Percentiles rank a stretch among this genome's conserved stretches.
Conservation (phyloP, 164 flowering plant genomes). For the Sextonia rubra region DNA sequence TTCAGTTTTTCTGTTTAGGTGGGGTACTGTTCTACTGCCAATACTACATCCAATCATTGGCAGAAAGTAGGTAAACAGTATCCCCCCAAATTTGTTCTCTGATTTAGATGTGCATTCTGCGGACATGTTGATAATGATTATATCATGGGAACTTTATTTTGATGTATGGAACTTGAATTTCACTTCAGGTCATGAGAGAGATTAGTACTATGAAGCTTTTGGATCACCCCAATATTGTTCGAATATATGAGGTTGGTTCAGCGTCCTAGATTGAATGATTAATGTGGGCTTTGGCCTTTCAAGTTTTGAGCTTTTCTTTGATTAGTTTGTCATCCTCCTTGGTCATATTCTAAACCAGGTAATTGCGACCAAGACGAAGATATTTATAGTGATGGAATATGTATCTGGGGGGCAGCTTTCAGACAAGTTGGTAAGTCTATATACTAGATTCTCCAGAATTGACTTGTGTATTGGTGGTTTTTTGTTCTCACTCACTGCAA, state of each 20-base stretch:
- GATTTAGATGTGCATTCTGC: too few relatives aligned
- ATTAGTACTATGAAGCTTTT: constrained; percentile 74
- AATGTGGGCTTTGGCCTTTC: too few relatives aligned
- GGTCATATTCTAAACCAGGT: constrained; percentile 35
- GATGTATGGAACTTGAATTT: neutral
- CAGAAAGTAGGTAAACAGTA: neutral
- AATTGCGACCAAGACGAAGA: constrained; percentile 61
- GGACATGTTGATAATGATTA: too few relatives aligned
- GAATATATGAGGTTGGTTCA: constrained; percentile 54
- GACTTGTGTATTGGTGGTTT: neutral
- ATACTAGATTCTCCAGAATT: neutral
- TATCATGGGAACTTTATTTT: neutral
- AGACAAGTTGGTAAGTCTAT: constrained; percentile 53
- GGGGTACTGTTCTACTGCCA: neutral
- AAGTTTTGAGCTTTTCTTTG: neutral
- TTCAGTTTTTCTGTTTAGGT: neutral
- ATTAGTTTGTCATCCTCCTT: neutral
- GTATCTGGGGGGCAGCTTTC: constrained; percentile 68
- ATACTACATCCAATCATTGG: neutral
- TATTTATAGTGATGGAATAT: constrained; percentile 70
- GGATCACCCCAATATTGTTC: constrained; percentile 69
- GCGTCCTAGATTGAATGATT: neutral
- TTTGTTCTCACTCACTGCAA: too few relatives aligned
- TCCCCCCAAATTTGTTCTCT: too few relatives aligned
- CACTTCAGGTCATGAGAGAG: constrained; percentile 59